Evolutionary conservation across 148 eudicot species (phyloP).

Genomic region (Rhododendron simsii): DNA sequence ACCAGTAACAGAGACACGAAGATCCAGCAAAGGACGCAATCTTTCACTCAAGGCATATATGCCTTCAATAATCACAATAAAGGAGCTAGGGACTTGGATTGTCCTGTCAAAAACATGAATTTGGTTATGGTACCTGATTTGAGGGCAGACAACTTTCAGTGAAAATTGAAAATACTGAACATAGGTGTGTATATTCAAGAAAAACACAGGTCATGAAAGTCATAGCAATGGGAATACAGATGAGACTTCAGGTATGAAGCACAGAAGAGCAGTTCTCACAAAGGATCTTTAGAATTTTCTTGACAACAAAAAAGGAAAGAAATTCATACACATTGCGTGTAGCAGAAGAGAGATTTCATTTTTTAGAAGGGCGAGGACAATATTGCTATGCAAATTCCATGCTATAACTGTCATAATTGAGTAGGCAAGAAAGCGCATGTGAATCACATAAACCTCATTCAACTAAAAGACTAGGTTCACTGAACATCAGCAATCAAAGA

Average conservation of each 20-base stretch:
- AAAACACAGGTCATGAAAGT: not conserved
- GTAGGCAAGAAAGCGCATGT: not conserved
- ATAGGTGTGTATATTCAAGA: not conserved
- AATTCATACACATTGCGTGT: not conserved
- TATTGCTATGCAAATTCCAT: not conserved
- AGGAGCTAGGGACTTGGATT: constrained; percentile 76
- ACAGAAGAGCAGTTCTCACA: not conserved
- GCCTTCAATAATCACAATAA: constrained; percentile 88
- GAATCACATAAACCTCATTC: not conserved
- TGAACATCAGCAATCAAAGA: not conserved
- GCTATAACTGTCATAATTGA: not conserved
- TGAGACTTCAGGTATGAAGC: not conserved
- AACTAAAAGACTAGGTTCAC: not conserved
- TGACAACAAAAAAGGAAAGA: not conserved
- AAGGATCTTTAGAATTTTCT: not conserved
- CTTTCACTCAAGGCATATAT: constrained; percentile 94
- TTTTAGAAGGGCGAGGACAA: not conserved
- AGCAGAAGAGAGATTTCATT: not conserved
- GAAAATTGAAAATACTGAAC: not conserved
- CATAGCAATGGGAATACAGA: not conserved
- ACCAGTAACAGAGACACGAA: constrained; percentile 96
- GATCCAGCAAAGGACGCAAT: constrained; percentile 82
- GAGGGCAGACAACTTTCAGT: not conserved
- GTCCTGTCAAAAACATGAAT: constrained; percentile 48
- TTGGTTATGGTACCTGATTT: constrained; percentile 1